Evolutionary conservation across 768 basidiomycete species (phyloP).

Genomic region (Suillus americanus): DNA sequence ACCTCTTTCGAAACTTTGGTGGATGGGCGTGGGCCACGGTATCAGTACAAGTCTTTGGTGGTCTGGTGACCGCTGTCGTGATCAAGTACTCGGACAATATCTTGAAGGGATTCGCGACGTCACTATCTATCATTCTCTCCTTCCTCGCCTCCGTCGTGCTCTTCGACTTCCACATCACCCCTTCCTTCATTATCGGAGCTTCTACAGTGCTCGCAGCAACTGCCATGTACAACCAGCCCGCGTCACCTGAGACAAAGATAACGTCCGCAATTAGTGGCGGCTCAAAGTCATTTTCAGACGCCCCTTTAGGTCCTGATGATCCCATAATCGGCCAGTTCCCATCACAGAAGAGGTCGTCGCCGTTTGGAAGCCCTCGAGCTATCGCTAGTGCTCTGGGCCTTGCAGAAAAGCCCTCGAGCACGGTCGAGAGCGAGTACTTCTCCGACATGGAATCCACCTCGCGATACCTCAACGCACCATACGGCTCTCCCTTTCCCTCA

Average conservation of each 20-base stretch:
- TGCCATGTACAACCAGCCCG: conserved; percentile 90
- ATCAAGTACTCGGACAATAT: conserved; percentile 98
- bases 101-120: conserved; percentile 96
- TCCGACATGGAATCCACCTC: conserved; percentile 40
- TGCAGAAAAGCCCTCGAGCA: conserved; percentile 26
- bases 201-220: conserved; percentile 85
- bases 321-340: conserved; percentile 63
- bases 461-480: conserved; percentile 49
- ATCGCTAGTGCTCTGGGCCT: conserved; percentile 52
- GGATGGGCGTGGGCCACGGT: conserved; percentile 97
- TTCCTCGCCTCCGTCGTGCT: conserved; percentile 91
- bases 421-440: conserved; percentile 35
- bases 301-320: conserved; percentile 47
- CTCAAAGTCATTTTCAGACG: conserved; percentile 39
- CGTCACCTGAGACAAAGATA: conserved; percentile 35
- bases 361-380: conserved; percentile 50
- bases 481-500: conserved; percentile 50
- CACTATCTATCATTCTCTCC: conserved; percentile 89
- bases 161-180: conserved; percentile 88
- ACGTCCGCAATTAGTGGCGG: conserved; percentile 28
- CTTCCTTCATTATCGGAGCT: conserved; percentile 83
- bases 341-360: conserved; percentile 41
- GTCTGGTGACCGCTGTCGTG: conserved; percentile 90
- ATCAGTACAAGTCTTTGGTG: conserved; percentile 85
- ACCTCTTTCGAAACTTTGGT: conserved; percentile 85